Base-by-base conservation (phyloP, 192 early-diverging fungal genomes). In the Funneliformis geosporum region DNA sequence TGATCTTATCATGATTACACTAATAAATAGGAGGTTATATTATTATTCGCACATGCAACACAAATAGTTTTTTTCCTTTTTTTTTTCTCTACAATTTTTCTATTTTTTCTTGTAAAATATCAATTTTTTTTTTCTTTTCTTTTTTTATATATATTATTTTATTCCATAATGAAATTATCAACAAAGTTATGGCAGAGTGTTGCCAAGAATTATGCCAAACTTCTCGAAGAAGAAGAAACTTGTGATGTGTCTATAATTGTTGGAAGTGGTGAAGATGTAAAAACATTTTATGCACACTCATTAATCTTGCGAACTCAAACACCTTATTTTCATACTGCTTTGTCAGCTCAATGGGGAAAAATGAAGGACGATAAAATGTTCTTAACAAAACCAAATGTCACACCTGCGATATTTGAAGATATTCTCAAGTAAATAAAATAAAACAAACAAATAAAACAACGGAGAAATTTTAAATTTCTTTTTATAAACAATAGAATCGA, bases 191-290 rank as follows among this genome's bases (percentile, higher is more conserved):
- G 50, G 50, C 50, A 55, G 16, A 55, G 14, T 55, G 50, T 55
- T 5, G 50, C 50, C 18, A 55, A 55, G 18, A 55, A 55, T 55
- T 55, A 55, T 55, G 50, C 50, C 0, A 55, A 55, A 55, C 50
- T 55, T 55, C 50, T 60, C 28, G 55, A 75, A 39, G 55, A 75
- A 38, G 55, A n/a, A 14, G 73, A 75, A 21, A 28, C n/a, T 61
- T 61, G 46, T 60, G 73, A 75, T 60, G 33, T 44, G 11, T 60
- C 25, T 60, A 75, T 75, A 28, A 75, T 21, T 39, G 73, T 75
- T 55, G 73, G 46, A 18, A 75, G 33, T 16, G 73, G 46, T 14
- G 73, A 75, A 12, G 27, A 75, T 59, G 33, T 50, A 23, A 75
- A 38, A 39, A 39, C 33, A n/a, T 75, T 75, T 60, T 10, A 39